Evolutionary conservation across 2,329 filamentous ascomycete genomes (phyloP).

Genomic region (Lachnellula subtilissima): DNA sequence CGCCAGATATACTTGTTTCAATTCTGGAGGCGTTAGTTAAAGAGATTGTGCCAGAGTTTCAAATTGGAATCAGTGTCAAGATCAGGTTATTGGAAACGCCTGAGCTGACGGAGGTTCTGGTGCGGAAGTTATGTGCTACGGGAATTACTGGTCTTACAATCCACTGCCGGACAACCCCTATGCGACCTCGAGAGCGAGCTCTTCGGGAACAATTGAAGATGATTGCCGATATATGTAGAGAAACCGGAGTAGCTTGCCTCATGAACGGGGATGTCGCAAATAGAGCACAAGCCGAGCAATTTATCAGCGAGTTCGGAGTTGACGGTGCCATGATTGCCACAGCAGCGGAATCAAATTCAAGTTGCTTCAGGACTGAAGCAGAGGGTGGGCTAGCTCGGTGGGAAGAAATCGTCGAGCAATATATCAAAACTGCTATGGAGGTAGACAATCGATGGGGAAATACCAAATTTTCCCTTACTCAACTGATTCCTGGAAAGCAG

Average conservation of each 20-base stretch:
- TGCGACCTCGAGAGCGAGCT: constrained; percentile 84
- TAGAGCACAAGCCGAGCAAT: constrained; percentile 63
- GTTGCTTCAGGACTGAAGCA: constrained; percentile 68
- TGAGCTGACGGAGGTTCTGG: constrained; percentile 70
- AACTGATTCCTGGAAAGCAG: constrained; percentile 79
- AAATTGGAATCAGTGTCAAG: constrained; percentile 95
- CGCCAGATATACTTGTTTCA: constrained; percentile 74
- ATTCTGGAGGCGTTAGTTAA: constrained; percentile 81
- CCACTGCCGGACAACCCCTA: constrained; percentile 92
- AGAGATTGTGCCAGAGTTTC: constrained; percentile 69
- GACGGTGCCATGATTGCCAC: constrained; percentile 98
- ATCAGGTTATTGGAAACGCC: constrained; percentile 80
- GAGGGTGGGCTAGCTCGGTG: constrained; percentile 70
- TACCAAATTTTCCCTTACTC: constrained; percentile 83
- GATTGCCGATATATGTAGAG: constrained; percentile 74
- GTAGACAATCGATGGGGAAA: constrained; percentile 86
- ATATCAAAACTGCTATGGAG: constrained; percentile 66
- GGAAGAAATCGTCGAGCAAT: constrained; percentile 72
- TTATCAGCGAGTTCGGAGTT: constrained; percentile 75
- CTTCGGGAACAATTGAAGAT: constrained; percentile 82
- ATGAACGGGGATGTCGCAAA: constrained; percentile 91
- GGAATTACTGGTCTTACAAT: constrained; percentile 90
- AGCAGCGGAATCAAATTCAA: constrained; percentile 84
- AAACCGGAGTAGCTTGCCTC: constrained; percentile 83
- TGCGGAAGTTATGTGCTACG: constrained; percentile 72